A percentile compares a stretch with the other conserved stretches of the same genome.
Conservation (phyloP, 805 yeast genomes). For the Kluyveromyces nonfermentans region DNA sequence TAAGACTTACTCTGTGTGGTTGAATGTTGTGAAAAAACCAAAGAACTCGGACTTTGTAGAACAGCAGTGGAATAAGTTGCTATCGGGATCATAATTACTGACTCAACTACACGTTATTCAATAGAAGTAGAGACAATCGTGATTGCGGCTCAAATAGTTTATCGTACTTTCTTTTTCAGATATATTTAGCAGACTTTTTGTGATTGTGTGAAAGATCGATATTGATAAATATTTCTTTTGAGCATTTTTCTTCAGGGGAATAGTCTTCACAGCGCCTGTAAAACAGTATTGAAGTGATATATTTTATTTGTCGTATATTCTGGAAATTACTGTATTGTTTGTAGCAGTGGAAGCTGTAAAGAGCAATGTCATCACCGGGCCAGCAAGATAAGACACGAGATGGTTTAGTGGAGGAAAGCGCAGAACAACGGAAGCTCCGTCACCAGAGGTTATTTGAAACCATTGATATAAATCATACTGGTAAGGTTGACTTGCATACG, state of each 20-base stretch:
- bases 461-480: slow-evolving; percentile 35
- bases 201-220: neutral
- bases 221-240: neutral
- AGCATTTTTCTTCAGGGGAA: neutral
- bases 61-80: neutral
- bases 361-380: neutral
- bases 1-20: neutral
- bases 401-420: slow-evolving; percentile 10
- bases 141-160: neutral
- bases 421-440: slow-evolving; percentile 28
- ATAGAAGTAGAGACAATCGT: neutral
- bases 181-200: neutral
- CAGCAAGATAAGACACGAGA: neutral
- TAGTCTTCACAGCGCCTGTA: neutral
- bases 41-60: neutral
- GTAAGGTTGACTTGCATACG: slow-evolving; percentile 30
- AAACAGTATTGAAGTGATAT: neutral
- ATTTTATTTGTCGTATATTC: neutral
- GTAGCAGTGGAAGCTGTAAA: too few relatives aligned
- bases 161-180: too few relatives aligned
- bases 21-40: neutral
- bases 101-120: too few relatives aligned
- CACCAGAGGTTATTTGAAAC: slow-evolving; percentile 33
- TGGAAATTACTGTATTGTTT: too few relatives aligned
- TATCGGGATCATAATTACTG: too few relatives aligned